phyloP scores from a whole-genome alignment of 2,329 filamentous ascomycete species.

The Paracoccidioides lutzii region DNA sequence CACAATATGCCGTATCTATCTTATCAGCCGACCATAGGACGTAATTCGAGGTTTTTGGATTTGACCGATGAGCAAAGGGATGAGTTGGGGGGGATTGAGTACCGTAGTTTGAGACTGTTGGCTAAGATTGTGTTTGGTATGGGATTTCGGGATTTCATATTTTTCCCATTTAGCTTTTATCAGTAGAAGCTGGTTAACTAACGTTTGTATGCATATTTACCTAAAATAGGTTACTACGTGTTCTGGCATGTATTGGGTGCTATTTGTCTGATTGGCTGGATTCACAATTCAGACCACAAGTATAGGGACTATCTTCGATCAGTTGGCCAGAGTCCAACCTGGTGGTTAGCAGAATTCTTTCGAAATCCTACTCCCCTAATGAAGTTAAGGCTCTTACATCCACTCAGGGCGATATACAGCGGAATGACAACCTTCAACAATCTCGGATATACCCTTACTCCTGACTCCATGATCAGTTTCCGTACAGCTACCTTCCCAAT shows the following conservation, averaged over 20 bases:
- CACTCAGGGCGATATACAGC: constrained; percentile 34
- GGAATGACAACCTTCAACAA: constrained; percentile 41
- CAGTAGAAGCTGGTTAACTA: neutral
- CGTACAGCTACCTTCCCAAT: constrained; percentile 30
- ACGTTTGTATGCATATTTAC: neutral
- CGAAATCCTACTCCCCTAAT: neutral
- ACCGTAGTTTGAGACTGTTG: constrained; percentile 38
- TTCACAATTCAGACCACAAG: constrained; percentile 28
- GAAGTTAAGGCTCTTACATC: neutral
- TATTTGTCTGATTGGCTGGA: constrained; percentile 38
- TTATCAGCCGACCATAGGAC: constrained; percentile 32
- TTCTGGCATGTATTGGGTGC: constrained; percentile 36
- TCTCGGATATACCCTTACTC: constrained; percentile 41
- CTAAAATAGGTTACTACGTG: constrained; percentile 31
- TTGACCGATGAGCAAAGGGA: constrained; percentile 32
- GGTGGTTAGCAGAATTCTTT: constrained; percentile 32
- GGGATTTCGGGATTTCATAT: constrained; percentile 12
- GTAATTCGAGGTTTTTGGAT: constrained; percentile 37
- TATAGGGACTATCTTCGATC: constrained; percentile 28
- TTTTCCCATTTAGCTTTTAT: neutral
- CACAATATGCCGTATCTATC: constrained; percentile 30
- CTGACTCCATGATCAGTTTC: constrained; percentile 41
- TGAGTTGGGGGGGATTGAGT: constrained; percentile 40
- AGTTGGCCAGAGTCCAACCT: constrained; percentile 30
- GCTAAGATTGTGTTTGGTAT: constrained; percentile 33